Evolutionary conservation across 257 asterid genomes (phyloP).

Genomic region (Knoxia roxburghii): DNA sequence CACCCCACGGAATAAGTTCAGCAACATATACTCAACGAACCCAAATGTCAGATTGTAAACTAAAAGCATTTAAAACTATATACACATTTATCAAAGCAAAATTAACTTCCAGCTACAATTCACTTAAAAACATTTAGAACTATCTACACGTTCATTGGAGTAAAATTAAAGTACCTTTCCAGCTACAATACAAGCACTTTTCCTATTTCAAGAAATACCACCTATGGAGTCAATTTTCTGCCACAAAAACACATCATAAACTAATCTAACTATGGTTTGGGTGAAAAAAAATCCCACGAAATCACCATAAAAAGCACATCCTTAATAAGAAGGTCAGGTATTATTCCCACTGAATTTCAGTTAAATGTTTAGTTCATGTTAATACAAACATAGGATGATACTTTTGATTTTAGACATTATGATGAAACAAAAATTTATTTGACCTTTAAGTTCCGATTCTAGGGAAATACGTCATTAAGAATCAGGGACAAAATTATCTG

Average conservation of each 20-base stretch:
- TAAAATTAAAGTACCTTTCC: not conserved
- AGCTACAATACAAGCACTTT: not conserved
- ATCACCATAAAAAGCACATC: not conserved
- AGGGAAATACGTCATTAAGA: no score
- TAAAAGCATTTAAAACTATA: no score
- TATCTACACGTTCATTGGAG: not conserved
- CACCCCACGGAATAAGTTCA: not conserved
- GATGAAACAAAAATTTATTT: no score
- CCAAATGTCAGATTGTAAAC: not conserved
- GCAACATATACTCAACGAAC: not conserved
- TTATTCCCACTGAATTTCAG: not conserved
- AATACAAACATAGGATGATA: not conserved
- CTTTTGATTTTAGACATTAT: no score
- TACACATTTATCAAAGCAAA: no score
- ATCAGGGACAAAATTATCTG: no score
- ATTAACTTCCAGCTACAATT: no score
- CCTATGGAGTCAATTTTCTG: not conserved
- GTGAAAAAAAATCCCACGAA: not conserved
- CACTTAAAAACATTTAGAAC: no score
- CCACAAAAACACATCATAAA: not conserved
- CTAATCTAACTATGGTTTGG: not conserved
- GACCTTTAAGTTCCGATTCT: no score
- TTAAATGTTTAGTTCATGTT: not conserved
- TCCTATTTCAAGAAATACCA: not conserved
- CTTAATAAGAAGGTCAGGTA: not conserved